A percentile compares a stretch with the other conserved stretches of the same genome.
phyloP scores from a whole-genome alignment of 2,329 filamentous ascomycete species.

The Diaporthe citri region DNA sequence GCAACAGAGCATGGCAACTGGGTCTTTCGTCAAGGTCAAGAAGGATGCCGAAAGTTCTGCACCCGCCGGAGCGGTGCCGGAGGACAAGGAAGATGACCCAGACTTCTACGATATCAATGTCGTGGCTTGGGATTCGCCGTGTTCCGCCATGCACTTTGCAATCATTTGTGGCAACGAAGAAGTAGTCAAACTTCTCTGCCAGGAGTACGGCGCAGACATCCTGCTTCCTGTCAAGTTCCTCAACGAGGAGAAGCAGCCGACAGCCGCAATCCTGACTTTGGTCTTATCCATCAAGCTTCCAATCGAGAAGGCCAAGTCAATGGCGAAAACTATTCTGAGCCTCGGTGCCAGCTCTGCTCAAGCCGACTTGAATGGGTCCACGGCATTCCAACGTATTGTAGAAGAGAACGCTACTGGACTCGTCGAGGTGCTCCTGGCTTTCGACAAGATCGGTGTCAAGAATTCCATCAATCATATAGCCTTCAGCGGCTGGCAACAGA shows the following conservation, averaged over 20 bases:
- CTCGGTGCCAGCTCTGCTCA: conserved; percentile 81
- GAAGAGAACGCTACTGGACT: conserved; percentile 61
- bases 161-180: conserved; percentile 79
- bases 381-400: conserved; percentile 75
- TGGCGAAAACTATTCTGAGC: conserved; percentile 73
- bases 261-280: conserved; percentile 76
- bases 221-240: conserved; percentile 79
- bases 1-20: conserved; percentile 69
- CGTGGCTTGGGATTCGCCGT: conserved; percentile 82
- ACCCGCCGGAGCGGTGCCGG: conserved; percentile 58
- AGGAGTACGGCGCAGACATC: conserved; percentile 81
- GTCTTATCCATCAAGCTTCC: conserved; percentile 76
- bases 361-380: conserved; percentile 74
- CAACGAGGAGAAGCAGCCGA: conserved; percentile 60
- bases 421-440: conserved; percentile 63
- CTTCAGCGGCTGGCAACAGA: conserved; percentile 48
- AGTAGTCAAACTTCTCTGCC: conserved; percentile 76
- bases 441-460: conserved; percentile 71
- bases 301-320: conserved; percentile 71
- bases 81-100: conserved; percentile 75
- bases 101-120: conserved; percentile 85
- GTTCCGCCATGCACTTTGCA: conserved; percentile 82
- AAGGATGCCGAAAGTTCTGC: conserved; percentile 49
- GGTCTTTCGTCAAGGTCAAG: conserved; percentile 79
- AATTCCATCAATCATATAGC: conserved; percentile 76